Evolutionary conservation across 2,329 filamentous ascomycete species (phyloP).

Genomic region (Hirsutella rhossiliensis): DNA sequence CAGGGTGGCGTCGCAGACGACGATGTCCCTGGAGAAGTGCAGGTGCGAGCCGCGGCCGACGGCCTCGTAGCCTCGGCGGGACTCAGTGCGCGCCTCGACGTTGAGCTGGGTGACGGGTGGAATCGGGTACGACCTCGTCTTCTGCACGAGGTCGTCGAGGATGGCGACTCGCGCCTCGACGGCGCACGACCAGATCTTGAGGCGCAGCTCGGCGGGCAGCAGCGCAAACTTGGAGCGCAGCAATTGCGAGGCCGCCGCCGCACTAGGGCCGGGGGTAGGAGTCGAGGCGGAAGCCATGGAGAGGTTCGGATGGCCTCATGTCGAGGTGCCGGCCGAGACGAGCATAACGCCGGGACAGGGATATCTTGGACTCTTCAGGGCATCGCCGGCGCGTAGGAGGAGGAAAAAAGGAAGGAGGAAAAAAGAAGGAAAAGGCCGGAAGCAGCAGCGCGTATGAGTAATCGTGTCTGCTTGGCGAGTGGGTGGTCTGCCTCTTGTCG

Average conservation of each 20-base stretch:
- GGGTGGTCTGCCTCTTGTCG: neutral
- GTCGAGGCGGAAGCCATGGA: neutral
- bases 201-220: conserved; percentile 23
- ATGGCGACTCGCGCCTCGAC: conserved; percentile 23
- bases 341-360: neutral
- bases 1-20: conserved; percentile 25
- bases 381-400: neutral
- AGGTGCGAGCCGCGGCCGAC: conserved; percentile 22
- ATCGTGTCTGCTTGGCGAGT: neutral
- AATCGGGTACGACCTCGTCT: conserved; percentile 17
- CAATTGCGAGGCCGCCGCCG: neutral
- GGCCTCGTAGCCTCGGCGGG: conserved; percentile 21
- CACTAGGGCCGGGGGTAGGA: neutral
- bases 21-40: conserved; percentile 23
- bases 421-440: no score
- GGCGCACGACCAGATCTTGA: conserved; percentile 24
- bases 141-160: conserved; percentile 20
- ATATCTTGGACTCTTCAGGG: neutral
- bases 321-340: neutral
- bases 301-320: neutral
- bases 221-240: conserved; percentile 11
- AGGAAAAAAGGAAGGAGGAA: neutral
- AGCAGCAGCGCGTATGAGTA: neutral
- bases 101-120: conserved; percentile 24
- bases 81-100: conserved; percentile 20